A percentile compares a stretch with the other conserved stretches of the same genome.
Conservation (phyloP, 345 rosid genomes). For the Euphorbia peplus region DNA sequence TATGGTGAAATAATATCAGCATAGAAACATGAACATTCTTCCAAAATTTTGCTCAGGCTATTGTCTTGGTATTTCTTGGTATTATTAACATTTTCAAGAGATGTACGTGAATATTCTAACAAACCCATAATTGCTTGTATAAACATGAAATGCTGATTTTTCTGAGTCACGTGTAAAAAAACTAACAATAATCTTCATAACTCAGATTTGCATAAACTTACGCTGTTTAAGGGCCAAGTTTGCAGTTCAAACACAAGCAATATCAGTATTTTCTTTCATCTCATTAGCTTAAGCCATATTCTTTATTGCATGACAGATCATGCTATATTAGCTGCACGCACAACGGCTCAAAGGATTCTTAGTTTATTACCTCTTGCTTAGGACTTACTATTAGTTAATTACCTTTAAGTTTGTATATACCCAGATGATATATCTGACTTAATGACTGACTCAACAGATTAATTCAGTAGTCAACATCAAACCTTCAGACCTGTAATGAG, state of each 20-base stretch:
- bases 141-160: background rate
- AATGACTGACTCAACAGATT: background rate
- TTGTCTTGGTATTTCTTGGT: background rate
- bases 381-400: background rate
- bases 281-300: background rate
- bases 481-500: background rate
- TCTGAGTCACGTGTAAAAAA: background rate
- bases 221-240: background rate
- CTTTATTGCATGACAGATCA: background rate
- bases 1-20: background rate
- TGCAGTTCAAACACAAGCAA: background rate
- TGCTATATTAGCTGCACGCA: background rate
- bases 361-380: background rate
- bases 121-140: background rate
- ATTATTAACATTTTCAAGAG: background rate
- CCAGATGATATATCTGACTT: background rate
- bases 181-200: background rate
- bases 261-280: too few species aligned
- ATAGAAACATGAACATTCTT: background rate
- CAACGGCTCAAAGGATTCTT: background rate
- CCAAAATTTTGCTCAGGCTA: background rate
- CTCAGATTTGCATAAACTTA: background rate
- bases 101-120: background rate
- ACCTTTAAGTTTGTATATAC: background rate
- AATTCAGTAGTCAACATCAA: background rate